Evolutionary conservation across 192 early-diverging fungal genomes (phyloP).

Genomic region (Mortierella claussenii): DNA sequence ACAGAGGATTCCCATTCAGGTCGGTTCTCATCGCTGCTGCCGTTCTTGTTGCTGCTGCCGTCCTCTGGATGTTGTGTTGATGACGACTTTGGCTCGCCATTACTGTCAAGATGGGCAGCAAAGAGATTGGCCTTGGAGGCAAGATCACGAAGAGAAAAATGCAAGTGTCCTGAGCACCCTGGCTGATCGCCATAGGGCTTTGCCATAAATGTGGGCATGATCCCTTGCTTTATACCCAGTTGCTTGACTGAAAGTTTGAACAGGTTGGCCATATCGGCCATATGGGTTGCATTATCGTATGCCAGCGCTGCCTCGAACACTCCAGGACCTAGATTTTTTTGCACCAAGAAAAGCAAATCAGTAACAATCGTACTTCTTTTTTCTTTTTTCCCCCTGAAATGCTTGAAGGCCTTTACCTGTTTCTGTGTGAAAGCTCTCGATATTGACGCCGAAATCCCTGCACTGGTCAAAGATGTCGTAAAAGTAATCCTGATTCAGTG

Average conservation of each 20-base stretch:
- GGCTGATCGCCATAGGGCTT: constrained; percentile 78
- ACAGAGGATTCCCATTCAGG: constrained; percentile 34
- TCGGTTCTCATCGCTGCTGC: neutral
- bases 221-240: constrained; percentile 71
- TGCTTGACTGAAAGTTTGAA: constrained; percentile 84
- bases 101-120: constrained; percentile 31
- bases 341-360: neutral
- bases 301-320: constrained; percentile 82
- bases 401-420: constrained; percentile 57
- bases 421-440: constrained; percentile 86
- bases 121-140: constrained; percentile 63
- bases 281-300: constrained; percentile 67
- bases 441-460: constrained; percentile 64
- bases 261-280: constrained; percentile 78
- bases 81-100: neutral
- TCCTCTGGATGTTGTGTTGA: constrained; percentile 15
- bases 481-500: constrained; percentile 75
- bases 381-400: neutral
- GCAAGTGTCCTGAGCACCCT: constrained; percentile 85
- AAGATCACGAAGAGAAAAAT: constrained; percentile 71
- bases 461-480: constrained; percentile 74
- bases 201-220: constrained; percentile 88
- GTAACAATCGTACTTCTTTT: neutral
- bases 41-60: constrained; percentile 5
- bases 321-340: constrained; percentile 68